Percentiles rank a stretch among this genome's conserved stretches.
Conservation (phyloP, 495 filamentous ascomycete genomes). For the Beverwykella pulmonaria region DNA sequence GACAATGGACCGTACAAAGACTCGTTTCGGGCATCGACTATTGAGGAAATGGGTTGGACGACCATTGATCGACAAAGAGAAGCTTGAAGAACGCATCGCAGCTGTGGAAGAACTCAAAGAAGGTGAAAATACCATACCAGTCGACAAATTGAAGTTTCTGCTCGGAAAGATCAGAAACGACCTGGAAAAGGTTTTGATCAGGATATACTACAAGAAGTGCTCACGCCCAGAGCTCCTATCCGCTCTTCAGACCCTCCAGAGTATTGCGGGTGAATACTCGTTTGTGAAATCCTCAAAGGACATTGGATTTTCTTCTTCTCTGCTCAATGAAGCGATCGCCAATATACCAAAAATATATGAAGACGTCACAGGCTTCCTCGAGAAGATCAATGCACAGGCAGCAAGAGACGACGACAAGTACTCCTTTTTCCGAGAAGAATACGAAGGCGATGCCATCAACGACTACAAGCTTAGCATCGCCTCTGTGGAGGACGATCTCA, state of each 20-base stretch:
- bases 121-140: constrained; percentile 61
- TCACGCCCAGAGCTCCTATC: constrained; percentile 85
- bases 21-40: constrained; percentile 83
- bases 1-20: constrained; percentile 91
- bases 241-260: constrained; percentile 81
- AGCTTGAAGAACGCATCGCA: constrained; percentile 78
- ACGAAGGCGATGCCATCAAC: constrained; percentile 82
- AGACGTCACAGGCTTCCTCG: constrained; percentile 70
- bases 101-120: constrained; percentile 89
- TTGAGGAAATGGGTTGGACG: constrained; percentile 95
- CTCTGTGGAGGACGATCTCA: constrained; percentile 82
- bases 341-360: constrained; percentile 75
- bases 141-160: constrained; percentile 72
- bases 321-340: constrained; percentile 73
- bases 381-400: constrained; percentile 83
- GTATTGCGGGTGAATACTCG: constrained; percentile 72
- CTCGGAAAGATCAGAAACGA: constrained; percentile 75
- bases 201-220: constrained; percentile 88
- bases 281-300: constrained; percentile 65
- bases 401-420: constrained; percentile 90
- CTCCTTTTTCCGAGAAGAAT: constrained; percentile 82
- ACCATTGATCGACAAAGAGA: constrained; percentile 76
- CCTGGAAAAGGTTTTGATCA: constrained; percentile 86
- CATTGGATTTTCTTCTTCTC: constrained; percentile 70
- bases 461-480: constrained; percentile 91